phyloP scores from a whole-genome alignment of 495 filamentous ascomycete species.

The Penicillium maclennaniae region DNA sequence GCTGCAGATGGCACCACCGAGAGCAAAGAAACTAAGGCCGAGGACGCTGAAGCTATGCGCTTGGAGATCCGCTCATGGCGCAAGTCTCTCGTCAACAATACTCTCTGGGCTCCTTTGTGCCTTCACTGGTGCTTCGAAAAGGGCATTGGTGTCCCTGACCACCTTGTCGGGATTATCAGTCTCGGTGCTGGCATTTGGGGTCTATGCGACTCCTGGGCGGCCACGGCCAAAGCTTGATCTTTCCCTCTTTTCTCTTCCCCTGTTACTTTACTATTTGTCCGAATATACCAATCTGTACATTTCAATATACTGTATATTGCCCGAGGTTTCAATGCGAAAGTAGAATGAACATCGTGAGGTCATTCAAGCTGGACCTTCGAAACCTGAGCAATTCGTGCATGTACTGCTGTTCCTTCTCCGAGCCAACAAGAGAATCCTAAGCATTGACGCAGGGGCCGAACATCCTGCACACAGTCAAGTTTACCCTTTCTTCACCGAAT shows the following conservation, averaged over 20 bases:
- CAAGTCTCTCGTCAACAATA: slow-evolving; percentile 46
- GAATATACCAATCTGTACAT: slow-evolving; percentile 14
- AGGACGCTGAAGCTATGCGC: slow-evolving; percentile 33
- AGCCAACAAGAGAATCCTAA: background rate
- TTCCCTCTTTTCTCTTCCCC: background rate
- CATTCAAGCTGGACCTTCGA: background rate
- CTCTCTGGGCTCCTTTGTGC: slow-evolving; percentile 57
- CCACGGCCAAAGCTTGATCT: slow-evolving; percentile 23
- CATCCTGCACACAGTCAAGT: background rate
- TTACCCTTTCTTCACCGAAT: background rate
- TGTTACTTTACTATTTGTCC: background rate
- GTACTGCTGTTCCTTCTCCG: background rate
- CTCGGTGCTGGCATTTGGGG: slow-evolving; percentile 53
- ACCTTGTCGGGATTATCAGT: slow-evolving; percentile 61
- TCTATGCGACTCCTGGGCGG: slow-evolving; percentile 35
- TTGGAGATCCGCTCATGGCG: slow-evolving; percentile 44
- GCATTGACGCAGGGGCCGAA: background rate
- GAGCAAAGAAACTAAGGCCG: slow-evolving; percentile 29
- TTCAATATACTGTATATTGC: background rate
- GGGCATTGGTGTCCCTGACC: slow-evolving; percentile 66
- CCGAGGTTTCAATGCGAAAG: background rate
- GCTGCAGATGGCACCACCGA: slow-evolving; percentile 14
- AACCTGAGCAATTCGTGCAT: background rate
- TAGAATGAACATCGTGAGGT: background rate
- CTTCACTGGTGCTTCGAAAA: slow-evolving; percentile 79